Percentiles rank a stretch among this genome's conserved stretches.
Conservation (phyloP, 768 basidiomycete genomes). For the Thelephora aurantiotincta region DNA sequence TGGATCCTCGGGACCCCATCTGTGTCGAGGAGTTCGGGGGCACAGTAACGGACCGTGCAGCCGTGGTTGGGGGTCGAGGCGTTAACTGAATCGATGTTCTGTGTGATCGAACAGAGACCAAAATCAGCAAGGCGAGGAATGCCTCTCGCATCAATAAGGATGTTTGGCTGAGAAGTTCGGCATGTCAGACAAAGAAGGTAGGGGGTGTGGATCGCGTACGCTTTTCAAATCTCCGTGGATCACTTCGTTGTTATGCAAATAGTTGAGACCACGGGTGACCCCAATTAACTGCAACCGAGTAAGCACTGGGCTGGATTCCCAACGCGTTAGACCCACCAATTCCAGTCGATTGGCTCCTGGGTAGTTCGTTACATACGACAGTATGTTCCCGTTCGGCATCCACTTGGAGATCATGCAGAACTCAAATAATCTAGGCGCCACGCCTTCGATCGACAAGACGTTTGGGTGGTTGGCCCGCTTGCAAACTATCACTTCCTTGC, state of each 20-base stretch:
- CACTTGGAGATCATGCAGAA: slow-evolving; percentile 4
- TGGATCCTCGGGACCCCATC: too few relatives aligned
- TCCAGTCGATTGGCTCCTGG: not conserved
- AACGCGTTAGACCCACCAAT: not conserved
- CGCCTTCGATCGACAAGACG: not conserved
- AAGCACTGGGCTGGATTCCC: not conserved
- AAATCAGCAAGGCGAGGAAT: slow-evolving; percentile 5
- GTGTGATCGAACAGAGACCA: not conserved
- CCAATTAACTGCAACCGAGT: not conserved
- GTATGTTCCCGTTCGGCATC: slow-evolving; percentile 2
- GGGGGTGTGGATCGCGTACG: not conserved
- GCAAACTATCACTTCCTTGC: not conserved
- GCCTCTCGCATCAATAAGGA: slow-evolving; percentile 5
- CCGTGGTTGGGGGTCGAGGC: not conserved
- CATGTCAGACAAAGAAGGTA: not conserved
- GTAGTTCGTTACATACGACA: not conserved
- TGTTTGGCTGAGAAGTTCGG: slow-evolving; percentile 1
- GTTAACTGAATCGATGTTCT: not conserved
- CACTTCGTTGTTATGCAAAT: slow-evolving; percentile 2
- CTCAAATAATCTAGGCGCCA: not conserved
- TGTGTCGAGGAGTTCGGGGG: too few relatives aligned
- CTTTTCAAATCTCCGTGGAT: slow-evolving; percentile 6
- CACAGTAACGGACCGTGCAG: too few relatives aligned
- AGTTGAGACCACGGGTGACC: slow-evolving; percentile 2
- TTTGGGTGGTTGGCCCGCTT: not conserved